Conservation (phyloP, 139 green algal genomes). For the Chlorella ohadii region DNA sequence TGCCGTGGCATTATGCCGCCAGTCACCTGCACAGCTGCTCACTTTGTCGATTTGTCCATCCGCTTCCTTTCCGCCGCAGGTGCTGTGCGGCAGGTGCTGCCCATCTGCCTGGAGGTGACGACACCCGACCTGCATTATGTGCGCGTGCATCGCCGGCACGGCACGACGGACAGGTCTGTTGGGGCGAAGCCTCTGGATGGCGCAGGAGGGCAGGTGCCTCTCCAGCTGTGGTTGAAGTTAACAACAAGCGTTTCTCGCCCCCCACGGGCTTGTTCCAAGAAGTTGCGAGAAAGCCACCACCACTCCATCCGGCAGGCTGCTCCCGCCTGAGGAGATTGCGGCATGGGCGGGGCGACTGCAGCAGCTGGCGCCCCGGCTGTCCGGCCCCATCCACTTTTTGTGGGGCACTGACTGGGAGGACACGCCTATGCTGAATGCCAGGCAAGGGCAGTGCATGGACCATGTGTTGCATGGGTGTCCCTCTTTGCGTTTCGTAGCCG, state of each 20-base stretch:
- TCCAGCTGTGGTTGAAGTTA: too few relatives aligned
- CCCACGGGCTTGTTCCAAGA: too few relatives aligned
- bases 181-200: too few relatives aligned
- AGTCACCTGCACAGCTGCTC: too few relatives aligned
- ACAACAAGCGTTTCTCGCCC: too few relatives aligned
- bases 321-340: constrained; percentile 38
- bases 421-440: constrained; percentile 38
- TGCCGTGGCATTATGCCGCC: too few relatives aligned
- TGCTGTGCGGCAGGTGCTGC: constrained; percentile 32
- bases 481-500: too few relatives aligned
- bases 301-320: constrained; percentile 4
- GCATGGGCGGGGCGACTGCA: constrained; percentile 43
- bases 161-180: constrained; percentile 37
- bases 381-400: constrained; percentile 46
- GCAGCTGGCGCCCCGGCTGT: constrained; percentile 31
- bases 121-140: constrained; percentile 44
- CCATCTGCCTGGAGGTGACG: constrained; percentile 49
- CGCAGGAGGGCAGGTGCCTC: too few relatives aligned
- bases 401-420: constrained; percentile 57
- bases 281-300: too few relatives aligned
- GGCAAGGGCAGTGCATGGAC: neutral
- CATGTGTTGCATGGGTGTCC: too few relatives aligned
- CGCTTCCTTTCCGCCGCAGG: neutral
- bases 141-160: constrained; percentile 53
- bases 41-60: too few relatives aligned